Base-by-base conservation (phyloP, 768 basidiomycete genomes). In the Lenzites betulinus region DNA sequence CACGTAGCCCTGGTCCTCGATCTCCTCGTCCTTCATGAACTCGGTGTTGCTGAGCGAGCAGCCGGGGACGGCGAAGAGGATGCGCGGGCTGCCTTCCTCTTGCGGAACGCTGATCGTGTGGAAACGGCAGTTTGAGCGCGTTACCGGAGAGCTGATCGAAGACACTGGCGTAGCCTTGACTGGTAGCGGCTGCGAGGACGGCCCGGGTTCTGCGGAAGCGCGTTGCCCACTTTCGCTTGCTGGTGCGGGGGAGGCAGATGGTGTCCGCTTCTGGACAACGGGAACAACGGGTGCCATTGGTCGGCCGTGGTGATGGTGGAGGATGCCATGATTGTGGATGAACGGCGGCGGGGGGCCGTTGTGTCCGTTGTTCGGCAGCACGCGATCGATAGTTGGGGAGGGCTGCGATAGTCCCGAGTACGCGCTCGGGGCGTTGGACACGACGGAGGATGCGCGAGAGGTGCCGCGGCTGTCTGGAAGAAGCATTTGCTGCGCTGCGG, bases 81-180 rank as follows among this genome's bases (percentile, higher is more conserved):
- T 73, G 7, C 83, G 81, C 33, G 77, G 78, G 4, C 81, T 79
- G 30, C 77, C 75, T 54, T 85, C 83, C 55, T 81, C 44, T n/a
- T 62, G 35, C 12, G 86, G 86, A 22, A 90, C 69, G 63, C 84
- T 86, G 66, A 90, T 85, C 60, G 81, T 83, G 67, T 85, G 87
- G 70, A 84, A 90, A 41, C 84, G 83, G 64, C 88, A 90, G 54
- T 88, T 80, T 3, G 88, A 88, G 6, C 88, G 82, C 16, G 87
- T 88, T 7, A 84, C 80, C 0, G 84, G 85, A 2, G 84, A 79
- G 54, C 73, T 78, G 13, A 72, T 44, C 35, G 50, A 22, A 41
- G 26, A 30, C 22, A 50, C 36, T 41, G 65, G 8, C 33, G 28
- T 3, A 18, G 43, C 22, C 58, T 22, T n/a, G 20, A 53, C 15